A percentile compares a stretch with the other conserved stretches of the same genome.
Evolutionary conservation across 805 yeast species (phyloP).

Genomic region (Teunomyces tritomae): DNA sequence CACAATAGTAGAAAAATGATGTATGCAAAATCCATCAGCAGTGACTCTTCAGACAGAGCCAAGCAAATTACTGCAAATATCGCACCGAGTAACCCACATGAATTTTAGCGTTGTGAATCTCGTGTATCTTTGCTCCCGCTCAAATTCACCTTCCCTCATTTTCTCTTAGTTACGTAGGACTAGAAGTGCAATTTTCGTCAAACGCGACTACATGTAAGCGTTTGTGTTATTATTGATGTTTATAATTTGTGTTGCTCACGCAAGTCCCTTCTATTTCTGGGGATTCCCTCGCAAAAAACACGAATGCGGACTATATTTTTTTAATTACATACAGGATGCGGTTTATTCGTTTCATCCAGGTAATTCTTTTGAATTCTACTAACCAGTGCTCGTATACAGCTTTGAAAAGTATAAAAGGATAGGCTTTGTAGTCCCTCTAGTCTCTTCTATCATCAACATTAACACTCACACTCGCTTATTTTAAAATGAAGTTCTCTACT

Average conservation of each 20-base stretch:
- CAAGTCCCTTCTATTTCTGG: background rate
- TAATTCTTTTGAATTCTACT: background rate
- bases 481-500: conserved; percentile 35
- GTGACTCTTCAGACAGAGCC: too few species aligned
- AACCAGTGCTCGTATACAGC: background rate
- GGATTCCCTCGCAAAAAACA: background rate
- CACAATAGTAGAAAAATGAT: too few species aligned
- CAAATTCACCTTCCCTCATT: background rate
- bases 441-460: background rate
- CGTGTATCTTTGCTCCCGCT: background rate
- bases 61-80: too few species aligned
- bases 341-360: background rate
- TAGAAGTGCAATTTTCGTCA: background rate
- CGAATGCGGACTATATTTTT: background rate
- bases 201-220: background rate
- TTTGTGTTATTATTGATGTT: conserved; percentile 2
- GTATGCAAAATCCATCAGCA: too few species aligned
- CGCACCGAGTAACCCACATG: too few species aligned
- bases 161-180: background rate
- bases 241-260: conserved; percentile 1
- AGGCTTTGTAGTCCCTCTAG: background rate
- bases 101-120: background rate
- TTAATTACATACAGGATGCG: background rate
- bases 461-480: conserved; percentile 10
- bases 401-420: background rate